Evolutionary conservation across 768 basidiomycete species (phyloP).

Genomic region (Mycena albidolilacea): DNA sequence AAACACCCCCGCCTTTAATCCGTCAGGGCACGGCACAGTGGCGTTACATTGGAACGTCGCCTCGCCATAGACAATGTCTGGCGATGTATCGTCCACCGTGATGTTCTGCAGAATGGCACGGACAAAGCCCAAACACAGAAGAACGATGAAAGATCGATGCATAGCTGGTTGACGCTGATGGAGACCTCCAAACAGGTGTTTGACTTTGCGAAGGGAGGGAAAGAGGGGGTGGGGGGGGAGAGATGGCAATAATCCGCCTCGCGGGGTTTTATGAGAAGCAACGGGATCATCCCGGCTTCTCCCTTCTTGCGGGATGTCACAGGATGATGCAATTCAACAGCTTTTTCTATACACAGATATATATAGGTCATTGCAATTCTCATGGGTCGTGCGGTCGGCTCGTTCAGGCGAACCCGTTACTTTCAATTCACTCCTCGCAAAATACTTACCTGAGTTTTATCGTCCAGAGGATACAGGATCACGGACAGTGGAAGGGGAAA

Average conservation of each 20-base stretch:
- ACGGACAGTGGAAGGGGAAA: too few species aligned
- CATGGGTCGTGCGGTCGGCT: too few species aligned
- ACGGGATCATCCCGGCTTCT: too few species aligned
- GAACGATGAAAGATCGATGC: background rate
- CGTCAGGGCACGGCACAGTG: background rate
- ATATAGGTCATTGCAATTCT: too few species aligned
- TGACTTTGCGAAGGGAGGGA: background rate
- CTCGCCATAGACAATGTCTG: background rate
- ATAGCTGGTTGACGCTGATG: background rate
- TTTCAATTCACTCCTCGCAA: too few species aligned
- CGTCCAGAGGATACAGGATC: too few species aligned
- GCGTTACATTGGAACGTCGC: background rate
- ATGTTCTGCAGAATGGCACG: background rate
- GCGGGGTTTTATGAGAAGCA: too few species aligned
- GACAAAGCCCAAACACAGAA: background rate
- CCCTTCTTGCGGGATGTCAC: too few species aligned
- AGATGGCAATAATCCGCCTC: background rate
- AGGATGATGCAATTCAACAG: too few species aligned
- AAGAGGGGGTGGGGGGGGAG: background rate
- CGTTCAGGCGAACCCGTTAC: too few species aligned
- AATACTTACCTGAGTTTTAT: too few species aligned
- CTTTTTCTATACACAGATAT: too few species aligned
- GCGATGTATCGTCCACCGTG: background rate
- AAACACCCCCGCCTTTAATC: background rate
- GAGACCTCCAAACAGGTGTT: background rate